These are phyloP conservation scores for Spathaspora sp. DNA, from an alignment of 1,139 yeast genomes.

Conservation along the genomic window DNA sequence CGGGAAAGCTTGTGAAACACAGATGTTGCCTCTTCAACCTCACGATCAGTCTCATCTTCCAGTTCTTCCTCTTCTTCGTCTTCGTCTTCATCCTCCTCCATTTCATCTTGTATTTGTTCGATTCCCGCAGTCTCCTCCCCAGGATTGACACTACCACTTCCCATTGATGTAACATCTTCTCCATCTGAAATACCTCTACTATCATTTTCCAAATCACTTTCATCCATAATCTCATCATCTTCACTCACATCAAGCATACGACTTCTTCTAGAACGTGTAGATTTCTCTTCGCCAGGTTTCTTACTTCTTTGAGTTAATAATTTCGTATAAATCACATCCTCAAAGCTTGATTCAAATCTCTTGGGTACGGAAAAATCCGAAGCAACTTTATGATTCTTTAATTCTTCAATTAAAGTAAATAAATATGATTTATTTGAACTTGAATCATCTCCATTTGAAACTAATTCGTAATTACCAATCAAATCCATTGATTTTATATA, in stretches of 20 bases:
- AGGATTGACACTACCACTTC: constrained; percentile 11
- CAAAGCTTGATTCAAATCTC: constrained; percentile 20
- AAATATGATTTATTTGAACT: constrained; percentile 5
- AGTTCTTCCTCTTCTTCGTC: neutral
- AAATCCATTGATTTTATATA: constrained; percentile 10
- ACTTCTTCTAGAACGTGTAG: constrained; percentile 3
- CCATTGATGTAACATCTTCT: constrained; percentile 21
- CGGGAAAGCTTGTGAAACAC: neutral
- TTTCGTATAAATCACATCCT: constrained; percentile 18
- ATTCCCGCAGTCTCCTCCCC: constrained; percentile 10
- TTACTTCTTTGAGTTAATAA: constrained; percentile 10
- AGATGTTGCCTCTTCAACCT: neutral
- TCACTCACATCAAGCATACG: constrained; percentile 6
- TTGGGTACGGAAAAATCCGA: constrained; percentile 6
- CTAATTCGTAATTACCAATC: constrained; percentile 11
- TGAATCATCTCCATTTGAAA: constrained; percentile 7
- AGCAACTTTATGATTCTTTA: constrained; percentile 5
- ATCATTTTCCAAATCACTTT: constrained; percentile 18
- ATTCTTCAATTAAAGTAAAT: constrained; percentile 6
- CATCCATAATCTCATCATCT: constrained; percentile 18
- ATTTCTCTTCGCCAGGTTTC: neutral
- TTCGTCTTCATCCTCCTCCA: constrained; percentile 8
- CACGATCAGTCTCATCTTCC: constrained; percentile 1
- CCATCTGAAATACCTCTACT: constrained; percentile 13
- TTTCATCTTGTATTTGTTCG: constrained; percentile 10